Evolutionary conservation across 2,329 filamentous ascomycete genomes (phyloP), one percentile per base, ranked within the genome.

Genomic region (Aspergillus spinulosporus): DNA sequence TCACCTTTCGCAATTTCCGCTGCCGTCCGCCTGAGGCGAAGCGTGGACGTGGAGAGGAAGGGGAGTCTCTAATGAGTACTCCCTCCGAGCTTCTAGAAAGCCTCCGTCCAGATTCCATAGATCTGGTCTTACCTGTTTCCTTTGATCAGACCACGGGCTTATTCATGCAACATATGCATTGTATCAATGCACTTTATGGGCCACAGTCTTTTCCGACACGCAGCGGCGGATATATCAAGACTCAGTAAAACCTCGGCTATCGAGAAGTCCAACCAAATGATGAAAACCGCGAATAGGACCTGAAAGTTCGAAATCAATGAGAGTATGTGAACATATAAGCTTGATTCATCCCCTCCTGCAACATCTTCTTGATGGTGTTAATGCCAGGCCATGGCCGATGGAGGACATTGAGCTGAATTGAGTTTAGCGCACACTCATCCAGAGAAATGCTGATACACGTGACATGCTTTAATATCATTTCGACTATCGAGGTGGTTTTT

Each of bases 1-100:
- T 65, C 28, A 66, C 63, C 49, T 66, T 66, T 39, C 62, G 58
- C 51, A 59, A 49, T 56, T 65, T 66, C 42, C 58, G 62, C 46
- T 36, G 32, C 40, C 48, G 55, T n/a, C 12, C 36, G 6, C 29
- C 44, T 26, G 55, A 37, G 3, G 39, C 39, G 45, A 46, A 45
- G 28, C 44, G 52, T 26, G n/a, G 39, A 12, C 14, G 15, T 42
- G 39, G 39, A 37, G 34, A 37, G 11, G 34, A 37, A 37, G 34
- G 34, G 34, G 34, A 11, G 7, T 21, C 21, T 21, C 34, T 12
- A 11, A 11, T 12, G 9, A 37, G 11, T 15, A 15, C 39, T n/a
- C n/a, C 37, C 5, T 50, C 48, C 4, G 37, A 34, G 28, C n/a
- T 11, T 4, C 11, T 26, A 12, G 48, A 15, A 34, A 6, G 28